A percentile compares a stretch with the other conserved stretches of the same genome.
phyloP scores from a whole-genome alignment of 2,329 filamentous ascomycete genomes.

The Phoma sp. region DNA sequence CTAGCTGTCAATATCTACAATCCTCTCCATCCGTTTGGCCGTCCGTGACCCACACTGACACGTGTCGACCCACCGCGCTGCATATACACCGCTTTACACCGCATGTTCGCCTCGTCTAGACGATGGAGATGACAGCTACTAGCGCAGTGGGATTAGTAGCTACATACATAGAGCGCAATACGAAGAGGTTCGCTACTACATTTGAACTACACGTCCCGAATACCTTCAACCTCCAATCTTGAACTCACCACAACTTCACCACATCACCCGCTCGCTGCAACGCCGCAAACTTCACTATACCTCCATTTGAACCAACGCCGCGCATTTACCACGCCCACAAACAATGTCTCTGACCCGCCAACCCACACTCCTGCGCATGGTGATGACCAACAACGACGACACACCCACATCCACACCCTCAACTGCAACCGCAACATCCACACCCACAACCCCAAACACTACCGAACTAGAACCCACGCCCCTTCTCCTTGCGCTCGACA shows the following conservation, averaged over 20 bases:
- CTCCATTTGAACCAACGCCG: neutral
- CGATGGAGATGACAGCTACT: neutral
- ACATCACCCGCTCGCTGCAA: neutral
- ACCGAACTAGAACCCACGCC: conserved; percentile 15
- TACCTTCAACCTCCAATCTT: neutral
- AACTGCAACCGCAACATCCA: neutral
- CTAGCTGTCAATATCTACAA: neutral
- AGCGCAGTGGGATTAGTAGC: neutral
- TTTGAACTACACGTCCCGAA: too few species aligned
- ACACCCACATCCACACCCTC: neutral
- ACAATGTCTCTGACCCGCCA: conserved; percentile 12
- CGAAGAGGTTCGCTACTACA: neutral
- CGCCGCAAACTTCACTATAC: neutral
- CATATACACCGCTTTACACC: conserved; percentile 16
- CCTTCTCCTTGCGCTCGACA: conserved; percentile 12
- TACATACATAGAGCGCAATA: neutral
- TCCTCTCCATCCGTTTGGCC: neutral
- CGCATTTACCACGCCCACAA: neutral
- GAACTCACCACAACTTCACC: neutral
- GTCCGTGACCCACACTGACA: conserved; percentile 14
- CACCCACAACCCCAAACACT: neutral
- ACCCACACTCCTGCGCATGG: conserved; percentile 16
- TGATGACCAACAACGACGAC: neutral
- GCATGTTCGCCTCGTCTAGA: conserved; percentile 10
- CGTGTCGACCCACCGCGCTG: conserved; percentile 16